These are phyloP conservation scores for Tolypocladium endophyticum DNA, from an alignment of 2,329 filamentous ascomycete species.

Conservation along the genomic window DNA sequence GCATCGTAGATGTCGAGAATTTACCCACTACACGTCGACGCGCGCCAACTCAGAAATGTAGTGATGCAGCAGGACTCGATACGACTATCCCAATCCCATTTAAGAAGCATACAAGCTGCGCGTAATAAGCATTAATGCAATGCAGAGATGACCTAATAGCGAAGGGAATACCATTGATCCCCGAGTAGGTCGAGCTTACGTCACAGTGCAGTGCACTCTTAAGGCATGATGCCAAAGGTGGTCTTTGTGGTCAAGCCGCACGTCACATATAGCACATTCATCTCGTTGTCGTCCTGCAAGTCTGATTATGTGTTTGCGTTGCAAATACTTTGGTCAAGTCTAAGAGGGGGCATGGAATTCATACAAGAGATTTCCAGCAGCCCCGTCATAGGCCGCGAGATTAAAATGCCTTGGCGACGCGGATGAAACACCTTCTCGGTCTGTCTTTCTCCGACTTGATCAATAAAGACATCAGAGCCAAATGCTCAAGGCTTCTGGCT, in stretches of 20 bases:
- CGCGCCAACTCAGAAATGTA: background rate
- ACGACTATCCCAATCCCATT: no score
- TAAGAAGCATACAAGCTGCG: background rate
- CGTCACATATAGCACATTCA: background rate
- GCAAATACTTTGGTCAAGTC: background rate
- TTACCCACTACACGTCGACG: background rate
- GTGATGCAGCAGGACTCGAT: background rate
- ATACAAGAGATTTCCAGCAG: background rate
- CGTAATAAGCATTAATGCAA: background rate
- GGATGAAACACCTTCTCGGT: background rate
- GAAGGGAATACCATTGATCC: background rate
- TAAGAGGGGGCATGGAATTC: background rate
- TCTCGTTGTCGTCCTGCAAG: background rate
- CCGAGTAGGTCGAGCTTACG: background rate
- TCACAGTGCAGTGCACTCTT: background rate
- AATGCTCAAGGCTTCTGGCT: background rate
- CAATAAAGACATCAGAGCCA: background rate
- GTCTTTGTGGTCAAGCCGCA: background rate
- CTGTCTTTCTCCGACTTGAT: background rate
- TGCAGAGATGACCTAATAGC: background rate
- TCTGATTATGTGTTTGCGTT: background rate
- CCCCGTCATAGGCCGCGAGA: background rate
- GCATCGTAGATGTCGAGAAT: background rate
- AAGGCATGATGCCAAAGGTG: background rate
- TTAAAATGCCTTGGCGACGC: background rate